A percentile compares a stretch with the other conserved stretches of the same genome.
These are phyloP conservation scores for Penicillium palitans DNA, from an alignment of 2,329 filamentous ascomycete genomes.

Conservation along the genomic window DNA sequence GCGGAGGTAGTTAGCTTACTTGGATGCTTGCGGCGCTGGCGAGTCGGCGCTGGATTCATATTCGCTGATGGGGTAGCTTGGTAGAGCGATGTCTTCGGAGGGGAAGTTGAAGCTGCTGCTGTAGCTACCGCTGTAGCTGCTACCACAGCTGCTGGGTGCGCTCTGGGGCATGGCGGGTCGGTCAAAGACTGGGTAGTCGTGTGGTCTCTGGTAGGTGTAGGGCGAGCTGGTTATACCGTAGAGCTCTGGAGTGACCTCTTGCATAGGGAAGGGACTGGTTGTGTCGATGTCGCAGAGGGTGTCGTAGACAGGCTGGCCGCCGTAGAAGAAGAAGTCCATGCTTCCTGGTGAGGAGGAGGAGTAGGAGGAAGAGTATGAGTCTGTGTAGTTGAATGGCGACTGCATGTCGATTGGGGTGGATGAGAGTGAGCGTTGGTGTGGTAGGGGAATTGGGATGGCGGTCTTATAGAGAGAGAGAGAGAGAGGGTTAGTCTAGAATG, in stretches of 20 bases:
- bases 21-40: conserved; percentile 21
- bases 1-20: conserved; percentile 24
- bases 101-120: conserved; percentile 19
- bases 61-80: conserved; percentile 15
- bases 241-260: conserved; percentile 18
- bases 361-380: conserved; percentile 23
- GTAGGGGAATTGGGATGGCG: conserved; percentile 15
- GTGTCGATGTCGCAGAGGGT: conserved; percentile 20
- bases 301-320: conserved; percentile 22
- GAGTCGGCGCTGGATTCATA: conserved; percentile 21
- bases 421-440: conserved; percentile 2
- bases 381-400: conserved; percentile 21
- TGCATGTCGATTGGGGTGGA: conserved; percentile 21
- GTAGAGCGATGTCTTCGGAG: conserved; percentile 21
- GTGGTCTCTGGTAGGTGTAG: conserved; percentile 17
- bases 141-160: conserved; percentile 25
- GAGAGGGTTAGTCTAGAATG: conserved; percentile 13
- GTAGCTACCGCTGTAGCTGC: conserved; percentile 12
- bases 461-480: conserved; percentile 14
- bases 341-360: conserved; percentile 25
- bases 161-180: conserved; percentile 27
- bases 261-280: conserved; percentile 16
- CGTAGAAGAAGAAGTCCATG: conserved; percentile 30
- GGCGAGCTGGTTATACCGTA: conserved; percentile 26
- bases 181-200: conserved; percentile 24